These are phyloP conservation scores for Saccharomyces hybrid DNA, from an alignment of 1,139 yeast genomes.

Conservation along the genomic window DNA sequence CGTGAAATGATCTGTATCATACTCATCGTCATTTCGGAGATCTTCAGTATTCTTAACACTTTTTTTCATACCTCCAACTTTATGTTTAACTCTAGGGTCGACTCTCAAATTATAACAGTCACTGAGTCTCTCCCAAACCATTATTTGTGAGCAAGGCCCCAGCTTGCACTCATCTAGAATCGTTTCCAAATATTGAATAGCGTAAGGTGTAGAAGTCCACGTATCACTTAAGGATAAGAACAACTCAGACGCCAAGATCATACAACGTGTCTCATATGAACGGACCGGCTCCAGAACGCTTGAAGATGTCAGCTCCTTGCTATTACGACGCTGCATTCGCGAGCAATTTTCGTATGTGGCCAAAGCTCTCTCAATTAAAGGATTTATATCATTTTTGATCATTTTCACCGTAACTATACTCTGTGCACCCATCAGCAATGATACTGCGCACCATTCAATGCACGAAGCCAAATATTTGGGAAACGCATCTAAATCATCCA, in stretches of 20 bases:
- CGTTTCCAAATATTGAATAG: slow-evolving; percentile 34
- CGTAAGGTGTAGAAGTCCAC: slow-evolving; percentile 37
- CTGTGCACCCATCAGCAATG: slow-evolving; percentile 62
- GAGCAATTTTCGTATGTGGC: slow-evolving; percentile 31
- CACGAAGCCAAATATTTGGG: slow-evolving; percentile 62
- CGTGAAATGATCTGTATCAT: slow-evolving; percentile 36
- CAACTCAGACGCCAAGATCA: slow-evolving; percentile 33
- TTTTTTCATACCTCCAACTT: slow-evolving; percentile 9
- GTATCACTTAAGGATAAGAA: slow-evolving; percentile 35
- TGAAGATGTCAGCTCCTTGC: slow-evolving; percentile 10
- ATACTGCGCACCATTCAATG: slow-evolving; percentile 79
- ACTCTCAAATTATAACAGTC: slow-evolving; percentile 35
- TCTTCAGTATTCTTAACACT: slow-evolving; percentile 10
- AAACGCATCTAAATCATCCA: slow-evolving; percentile 57
- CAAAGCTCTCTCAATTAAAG: slow-evolving; percentile 40
- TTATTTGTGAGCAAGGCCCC: slow-evolving; percentile 33
- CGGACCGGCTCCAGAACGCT: slow-evolving; percentile 9
- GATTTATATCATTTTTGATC: slow-evolving; percentile 56
- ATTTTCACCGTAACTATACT: slow-evolving; percentile 54
- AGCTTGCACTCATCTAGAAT: slow-evolving; percentile 32
- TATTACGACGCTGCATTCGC: slow-evolving; percentile 7
- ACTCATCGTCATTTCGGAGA: slow-evolving; percentile 13
- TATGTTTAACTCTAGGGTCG: slow-evolving; percentile 27
- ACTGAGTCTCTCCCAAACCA: slow-evolving; percentile 44
- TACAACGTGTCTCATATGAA: slow-evolving; percentile 37